Evolutionary conservation across 2,329 filamentous ascomycete genomes (phyloP).

Genomic region (Diatrype stigma): DNA sequence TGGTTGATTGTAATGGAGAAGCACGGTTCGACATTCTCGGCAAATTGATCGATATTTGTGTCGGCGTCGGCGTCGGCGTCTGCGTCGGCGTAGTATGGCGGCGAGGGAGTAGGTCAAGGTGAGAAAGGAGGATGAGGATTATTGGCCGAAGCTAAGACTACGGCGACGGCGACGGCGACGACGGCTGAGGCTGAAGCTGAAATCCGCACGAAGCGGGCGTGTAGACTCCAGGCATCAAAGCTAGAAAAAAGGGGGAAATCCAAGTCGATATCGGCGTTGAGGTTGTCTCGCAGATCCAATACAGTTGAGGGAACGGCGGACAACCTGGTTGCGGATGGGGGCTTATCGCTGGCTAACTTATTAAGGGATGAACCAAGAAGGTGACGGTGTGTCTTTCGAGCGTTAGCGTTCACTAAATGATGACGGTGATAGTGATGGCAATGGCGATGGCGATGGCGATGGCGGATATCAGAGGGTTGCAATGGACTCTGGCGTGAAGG

Average conservation of each 20-base stretch:
- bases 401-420: too few relatives aligned
- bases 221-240: constrained; percentile 20
- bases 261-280: neutral
- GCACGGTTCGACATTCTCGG: constrained; percentile 17
- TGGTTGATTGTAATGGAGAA: constrained; percentile 42
- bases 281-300: neutral
- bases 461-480: too few relatives aligned
- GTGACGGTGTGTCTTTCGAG: too few relatives aligned
- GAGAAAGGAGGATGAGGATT: neutral
- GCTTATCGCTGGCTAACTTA: too few relatives aligned
- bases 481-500: too few relatives aligned
- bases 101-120: neutral
- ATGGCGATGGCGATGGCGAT: too few relatives aligned
- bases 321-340: too few relatives aligned
- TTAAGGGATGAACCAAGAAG: too few relatives aligned
- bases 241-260: constrained; percentile 4
- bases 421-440: too few relatives aligned
- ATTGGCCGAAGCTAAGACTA: constrained; percentile 5
- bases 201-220: constrained; percentile 23
- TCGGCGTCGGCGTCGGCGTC: constrained; percentile 17
- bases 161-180: constrained; percentile 13
- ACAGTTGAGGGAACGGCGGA: neutral
- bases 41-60: constrained; percentile 23
- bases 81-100: neutral
- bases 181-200: constrained; percentile 17